These are phyloP conservation scores for Alternaria incomplexa DNA, from an alignment of 2,329 filamentous ascomycete species.

Conservation along the genomic window DNA sequence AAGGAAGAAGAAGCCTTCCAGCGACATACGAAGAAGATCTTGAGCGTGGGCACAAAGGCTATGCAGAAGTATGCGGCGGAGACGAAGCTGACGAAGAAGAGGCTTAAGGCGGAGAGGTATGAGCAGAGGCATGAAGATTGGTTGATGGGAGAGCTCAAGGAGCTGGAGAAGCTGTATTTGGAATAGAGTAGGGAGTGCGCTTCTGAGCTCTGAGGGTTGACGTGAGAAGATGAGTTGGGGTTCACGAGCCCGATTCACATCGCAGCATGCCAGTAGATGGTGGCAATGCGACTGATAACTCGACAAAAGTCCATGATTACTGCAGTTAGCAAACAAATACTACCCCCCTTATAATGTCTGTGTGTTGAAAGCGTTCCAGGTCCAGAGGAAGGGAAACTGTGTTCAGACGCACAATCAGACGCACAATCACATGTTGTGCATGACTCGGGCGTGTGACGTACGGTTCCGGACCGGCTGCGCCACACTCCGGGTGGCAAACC, in stretches of 20 bases:
- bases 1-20: not conserved
- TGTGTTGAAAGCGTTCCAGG: not conserved
- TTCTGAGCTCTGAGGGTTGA: not conserved
- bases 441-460: conserved; percentile 2
- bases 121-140: conserved; percentile 6
- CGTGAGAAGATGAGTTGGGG: not conserved
- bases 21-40: conserved; percentile 2
- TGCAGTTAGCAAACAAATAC: not conserved
- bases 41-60: not conserved
- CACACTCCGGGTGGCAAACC: conserved; percentile 11
- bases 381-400: not conserved
- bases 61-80: conserved; percentile 2
- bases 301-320: not conserved
- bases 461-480: conserved; percentile 4
- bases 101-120: conserved; percentile 7
- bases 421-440: not conserved
- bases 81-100: conserved; percentile 3
- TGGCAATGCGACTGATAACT: not conserved
- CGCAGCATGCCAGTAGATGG: not conserved
- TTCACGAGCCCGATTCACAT: not conserved
- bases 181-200: not conserved
- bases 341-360: too few relatives aligned
- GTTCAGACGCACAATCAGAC: not conserved
- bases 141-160: not conserved
- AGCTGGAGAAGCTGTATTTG: not conserved